Evolutionary conservation across 352 stramenopile genomes (phyloP).

Genomic region (Phytophthora pseudosyringae): DNA sequence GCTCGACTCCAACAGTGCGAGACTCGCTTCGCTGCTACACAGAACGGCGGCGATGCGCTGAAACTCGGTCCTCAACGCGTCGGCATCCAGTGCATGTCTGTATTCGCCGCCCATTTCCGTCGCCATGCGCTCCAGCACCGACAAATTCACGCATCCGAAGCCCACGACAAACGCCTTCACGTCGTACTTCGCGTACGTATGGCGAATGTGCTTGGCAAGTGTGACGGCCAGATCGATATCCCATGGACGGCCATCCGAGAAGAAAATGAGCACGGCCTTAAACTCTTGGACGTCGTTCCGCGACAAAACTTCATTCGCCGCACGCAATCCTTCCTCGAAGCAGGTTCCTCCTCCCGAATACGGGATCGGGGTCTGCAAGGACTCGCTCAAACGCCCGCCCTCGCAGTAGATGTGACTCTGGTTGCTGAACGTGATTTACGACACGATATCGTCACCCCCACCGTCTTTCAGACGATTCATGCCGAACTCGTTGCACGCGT

Average conservation of each 20-base stretch:
- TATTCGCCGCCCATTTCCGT: conserved; percentile 59
- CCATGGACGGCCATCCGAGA: conserved; percentile 52
- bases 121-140: conserved; percentile 53
- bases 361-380: conserved; percentile 19
- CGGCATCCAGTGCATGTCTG: conserved; percentile 31
- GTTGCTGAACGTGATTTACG: conserved; percentile 40
- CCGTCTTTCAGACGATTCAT: conserved; percentile 31
- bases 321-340: conserved; percentile 45
- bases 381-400: not conserved
- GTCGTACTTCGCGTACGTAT: conserved; percentile 59
- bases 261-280: conserved; percentile 46
- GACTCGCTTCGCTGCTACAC: conserved; percentile 36
- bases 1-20: conserved; percentile 26
- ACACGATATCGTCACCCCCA: conserved; percentile 38
- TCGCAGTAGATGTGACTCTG: conserved; percentile 32
- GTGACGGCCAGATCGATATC: conserved; percentile 40
- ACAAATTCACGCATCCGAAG: conserved; percentile 64
- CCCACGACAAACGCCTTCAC: conserved; percentile 66
- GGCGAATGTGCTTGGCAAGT: conserved; percentile 50
- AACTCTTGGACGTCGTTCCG: conserved; percentile 56
- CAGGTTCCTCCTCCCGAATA: conserved; percentile 46
- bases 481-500: conserved; percentile 34
- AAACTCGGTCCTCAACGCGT: conserved; percentile 40
- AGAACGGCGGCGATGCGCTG: conserved; percentile 34
- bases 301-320: conserved; percentile 65